Conservation (phyloP, 2,329 filamentous ascomycete genomes). For the Ophiostoma sp. region DNA sequence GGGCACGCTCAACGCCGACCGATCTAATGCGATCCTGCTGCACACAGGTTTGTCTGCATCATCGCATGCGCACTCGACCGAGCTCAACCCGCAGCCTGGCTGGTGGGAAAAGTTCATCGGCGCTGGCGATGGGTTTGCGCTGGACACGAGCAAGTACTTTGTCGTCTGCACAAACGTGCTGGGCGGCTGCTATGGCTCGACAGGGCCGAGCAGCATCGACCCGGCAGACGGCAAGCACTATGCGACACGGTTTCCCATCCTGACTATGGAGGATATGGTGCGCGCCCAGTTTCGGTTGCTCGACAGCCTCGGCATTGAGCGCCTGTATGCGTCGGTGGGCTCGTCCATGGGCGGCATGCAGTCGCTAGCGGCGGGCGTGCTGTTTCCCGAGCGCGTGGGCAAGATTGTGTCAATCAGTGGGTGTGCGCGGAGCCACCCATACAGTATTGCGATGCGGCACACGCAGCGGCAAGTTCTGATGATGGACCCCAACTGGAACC, state of each 20-base stretch:
- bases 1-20: conserved; percentile 73
- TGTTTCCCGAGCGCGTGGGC: conserved; percentile 76
- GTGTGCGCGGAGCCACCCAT: conserved; percentile 90
- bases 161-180: conserved; percentile 96
- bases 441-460: conserved; percentile 97
- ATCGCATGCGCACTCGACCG: conserved; percentile 92
- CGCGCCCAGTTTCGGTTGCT: conserved; percentile 87
- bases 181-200: conserved; percentile 92
- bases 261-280: conserved; percentile 97
- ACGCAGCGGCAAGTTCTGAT: conserved; percentile 96
- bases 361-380: conserved; percentile 75
- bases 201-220: conserved; percentile 81
- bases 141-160: conserved; percentile 89
- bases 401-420: conserved; percentile 86
- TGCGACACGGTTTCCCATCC: conserved; percentile 88
- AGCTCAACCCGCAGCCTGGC: conserved; percentile 75
- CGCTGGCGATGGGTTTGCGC: conserved; percentile 57
- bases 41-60: conserved; percentile 96
- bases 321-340: conserved; percentile 85
- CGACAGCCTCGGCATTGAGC: conserved; percentile 68
- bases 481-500: conserved; percentile 97
- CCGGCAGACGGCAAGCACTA: conserved; percentile 83
- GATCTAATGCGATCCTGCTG: conserved; percentile 82
- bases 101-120: conserved; percentile 99
- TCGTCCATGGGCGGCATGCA: conserved; percentile 99